Conservation (phyloP, 2,329 filamentous ascomycete species). For the Beauveria sp. region DNA sequence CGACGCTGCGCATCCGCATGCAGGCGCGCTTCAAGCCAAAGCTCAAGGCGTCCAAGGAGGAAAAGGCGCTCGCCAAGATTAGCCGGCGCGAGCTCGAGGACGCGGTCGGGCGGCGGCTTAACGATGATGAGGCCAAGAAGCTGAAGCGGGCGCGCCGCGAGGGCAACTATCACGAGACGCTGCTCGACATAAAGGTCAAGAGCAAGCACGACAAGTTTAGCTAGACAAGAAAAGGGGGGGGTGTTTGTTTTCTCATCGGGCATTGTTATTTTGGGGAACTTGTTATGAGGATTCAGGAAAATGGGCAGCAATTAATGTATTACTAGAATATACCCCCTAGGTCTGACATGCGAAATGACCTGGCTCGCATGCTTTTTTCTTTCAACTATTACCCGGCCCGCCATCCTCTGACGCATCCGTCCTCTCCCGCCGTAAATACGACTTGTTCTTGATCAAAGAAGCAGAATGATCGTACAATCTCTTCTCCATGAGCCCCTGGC, state of each 20-base stretch:
- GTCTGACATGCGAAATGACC: neutral
- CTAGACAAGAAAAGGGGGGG: constrained; percentile 15
- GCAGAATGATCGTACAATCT: constrained; percentile 57
- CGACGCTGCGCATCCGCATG: constrained; percentile 78
- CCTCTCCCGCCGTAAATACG: constrained; percentile 53
- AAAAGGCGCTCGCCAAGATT: constrained; percentile 78
- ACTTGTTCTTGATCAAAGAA: constrained; percentile 53
- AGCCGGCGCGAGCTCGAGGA: constrained; percentile 78
- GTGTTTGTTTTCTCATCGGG: neutral
- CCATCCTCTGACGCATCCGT: constrained; percentile 52
- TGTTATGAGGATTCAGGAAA: neutral
- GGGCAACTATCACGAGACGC: constrained; percentile 80
- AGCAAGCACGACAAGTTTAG: constrained; percentile 82
- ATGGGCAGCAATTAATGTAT: neutral
- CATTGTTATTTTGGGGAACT: neutral
- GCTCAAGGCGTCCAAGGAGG: constrained; percentile 70
- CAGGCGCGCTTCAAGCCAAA: constrained; percentile 89
- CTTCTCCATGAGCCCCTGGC: constrained; percentile 54
- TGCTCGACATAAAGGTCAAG: constrained; percentile 84
- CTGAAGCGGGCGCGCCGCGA: constrained; percentile 78
- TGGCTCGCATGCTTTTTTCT: constrained; percentile 13
- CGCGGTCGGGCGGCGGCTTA: constrained; percentile 64
- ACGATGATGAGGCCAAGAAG: constrained; percentile 78
- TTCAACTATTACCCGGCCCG: constrained; percentile 23
- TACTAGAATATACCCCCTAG: constrained; percentile 6